phyloP scores from a whole-genome alignment of 257 asterid genomes.

The Paraleonurus japonicus region DNA sequence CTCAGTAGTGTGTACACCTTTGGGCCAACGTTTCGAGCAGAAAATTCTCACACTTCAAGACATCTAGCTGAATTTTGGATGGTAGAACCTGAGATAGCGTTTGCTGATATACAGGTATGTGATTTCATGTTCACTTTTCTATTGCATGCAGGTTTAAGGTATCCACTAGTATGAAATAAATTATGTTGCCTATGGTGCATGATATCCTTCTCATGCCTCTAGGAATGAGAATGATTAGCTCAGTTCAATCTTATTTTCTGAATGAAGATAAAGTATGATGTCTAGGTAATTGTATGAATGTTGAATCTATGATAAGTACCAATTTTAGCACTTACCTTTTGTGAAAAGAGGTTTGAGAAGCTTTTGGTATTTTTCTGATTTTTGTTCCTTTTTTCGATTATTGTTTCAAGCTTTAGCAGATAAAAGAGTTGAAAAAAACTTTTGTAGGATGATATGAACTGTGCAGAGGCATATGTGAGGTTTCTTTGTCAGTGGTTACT shows the following conservation, averaged over 20 bases:
- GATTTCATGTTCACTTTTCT: conserved; percentile 1
- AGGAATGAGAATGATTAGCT: background rate
- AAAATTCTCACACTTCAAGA: conserved; percentile 87
- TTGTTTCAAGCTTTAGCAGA: background rate
- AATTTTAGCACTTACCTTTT: background rate
- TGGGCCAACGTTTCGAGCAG: conserved; percentile 98
- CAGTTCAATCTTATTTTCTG: background rate
- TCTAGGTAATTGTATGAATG: background rate
- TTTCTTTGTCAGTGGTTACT: conserved; percentile 91
- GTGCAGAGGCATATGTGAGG: conserved; percentile 94
- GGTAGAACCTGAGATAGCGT: conserved; percentile 99
- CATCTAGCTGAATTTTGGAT: conserved; percentile 98
- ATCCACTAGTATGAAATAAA: background rate
- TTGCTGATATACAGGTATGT: conserved; percentile 82
- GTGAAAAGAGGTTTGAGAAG: background rate
- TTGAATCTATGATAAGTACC: background rate
- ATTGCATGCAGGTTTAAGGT: background rate
- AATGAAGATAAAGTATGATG: background rate
- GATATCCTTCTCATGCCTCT: background rate
- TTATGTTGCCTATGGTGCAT: background rate
- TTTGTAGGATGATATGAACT: conserved; percentile 94
- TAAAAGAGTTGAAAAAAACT: conserved; percentile 12
- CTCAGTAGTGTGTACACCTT: conserved; percentile 91
- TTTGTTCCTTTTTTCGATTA: background rate
- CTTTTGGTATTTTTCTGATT: background rate